A percentile compares a stretch with the other conserved stretches of the same genome.
Conservation (phyloP, 805 yeast genomes). For the Sungouiella blattae region DNA sequence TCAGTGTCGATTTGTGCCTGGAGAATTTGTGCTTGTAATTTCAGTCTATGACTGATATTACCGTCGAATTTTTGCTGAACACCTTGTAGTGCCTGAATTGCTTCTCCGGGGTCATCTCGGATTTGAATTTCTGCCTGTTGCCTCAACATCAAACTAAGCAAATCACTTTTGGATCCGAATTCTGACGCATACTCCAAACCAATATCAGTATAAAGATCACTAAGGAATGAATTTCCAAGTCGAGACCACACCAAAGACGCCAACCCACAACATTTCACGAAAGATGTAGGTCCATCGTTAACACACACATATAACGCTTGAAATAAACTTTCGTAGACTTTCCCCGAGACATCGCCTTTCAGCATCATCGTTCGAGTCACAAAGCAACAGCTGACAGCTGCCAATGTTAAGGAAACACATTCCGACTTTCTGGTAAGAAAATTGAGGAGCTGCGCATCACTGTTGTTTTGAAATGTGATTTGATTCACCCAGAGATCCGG, state of each 20-base stretch:
- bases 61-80: slow-evolving; percentile 19
- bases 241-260: slow-evolving; percentile 49
- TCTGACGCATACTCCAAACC: slow-evolving; percentile 39
- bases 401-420: slow-evolving; percentile 44
- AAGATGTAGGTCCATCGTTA: slow-evolving; percentile 41
- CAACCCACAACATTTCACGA: slow-evolving; percentile 46
- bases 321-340: slow-evolving; percentile 52
- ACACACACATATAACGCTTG: slow-evolving; percentile 56
- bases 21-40: slow-evolving; percentile 38
- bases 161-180: slow-evolving; percentile 8
- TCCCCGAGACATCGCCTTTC: slow-evolving; percentile 45
- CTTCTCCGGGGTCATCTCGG: slow-evolving; percentile 39
- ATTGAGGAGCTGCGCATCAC: slow-evolving; percentile 63
- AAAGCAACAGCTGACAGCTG: slow-evolving; percentile 62
- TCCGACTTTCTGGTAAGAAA: slow-evolving; percentile 56
- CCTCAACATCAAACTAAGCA: slow-evolving; percentile 23
- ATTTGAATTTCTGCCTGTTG: slow-evolving; percentile 33
- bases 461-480: slow-evolving; percentile 44
- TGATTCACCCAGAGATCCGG: slow-evolving; percentile 53
- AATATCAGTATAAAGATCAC: slow-evolving; percentile 46
- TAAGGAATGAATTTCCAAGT: slow-evolving; percentile 46
- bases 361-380: slow-evolving; percentile 56
- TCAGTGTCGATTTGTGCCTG: slow-evolving; percentile 34
- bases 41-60: slow-evolving; percentile 40
- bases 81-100: slow-evolving; percentile 33